Conservation (phyloP, 257 asterid species). For the Solanum arcanum region DNA sequence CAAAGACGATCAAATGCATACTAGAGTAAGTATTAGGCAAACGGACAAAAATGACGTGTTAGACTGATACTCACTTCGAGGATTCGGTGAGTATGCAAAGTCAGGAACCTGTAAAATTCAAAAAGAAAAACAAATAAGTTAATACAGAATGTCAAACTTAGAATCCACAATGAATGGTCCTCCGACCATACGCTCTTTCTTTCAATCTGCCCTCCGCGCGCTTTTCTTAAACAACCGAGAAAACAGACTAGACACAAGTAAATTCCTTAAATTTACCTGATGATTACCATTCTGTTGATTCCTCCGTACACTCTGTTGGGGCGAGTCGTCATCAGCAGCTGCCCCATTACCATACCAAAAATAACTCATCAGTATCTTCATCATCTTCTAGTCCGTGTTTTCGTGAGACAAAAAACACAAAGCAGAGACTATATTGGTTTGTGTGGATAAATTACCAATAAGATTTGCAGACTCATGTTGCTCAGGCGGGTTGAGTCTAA, state of each 20-base stretch:
- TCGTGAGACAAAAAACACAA: background rate
- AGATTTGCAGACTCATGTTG: conserved; percentile 35
- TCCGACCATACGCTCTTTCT: background rate
- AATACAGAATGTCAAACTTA: conserved; percentile 8
- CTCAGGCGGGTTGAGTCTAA: conserved; percentile 54
- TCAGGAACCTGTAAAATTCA: conserved; percentile 49
- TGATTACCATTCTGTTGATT: conserved; percentile 67
- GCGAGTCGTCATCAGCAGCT: conserved; percentile 95
- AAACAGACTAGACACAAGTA: background rate
- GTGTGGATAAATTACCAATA: conserved; percentile 35
- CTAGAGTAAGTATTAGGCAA: background rate
- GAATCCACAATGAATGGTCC: background rate
- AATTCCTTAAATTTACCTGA: conserved; percentile 51
- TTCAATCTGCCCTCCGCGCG: background rate
- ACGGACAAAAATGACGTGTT: background rate
- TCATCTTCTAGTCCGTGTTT: background rate
- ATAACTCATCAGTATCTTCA: background rate
- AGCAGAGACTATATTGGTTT: background rate
- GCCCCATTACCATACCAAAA: conserved; percentile 32
- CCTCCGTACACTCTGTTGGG: conserved; percentile 61
- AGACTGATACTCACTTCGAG: conserved; percentile 44
- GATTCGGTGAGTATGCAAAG: conserved; percentile 77
- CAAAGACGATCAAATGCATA: background rate
- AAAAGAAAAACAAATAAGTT: background rate
- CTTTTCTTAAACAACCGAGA: background rate